These are phyloP conservation scores for Hymenochaete sp. DNA, from an alignment of 1,284 basidiomycete species.

Conservation along the genomic window DNA sequence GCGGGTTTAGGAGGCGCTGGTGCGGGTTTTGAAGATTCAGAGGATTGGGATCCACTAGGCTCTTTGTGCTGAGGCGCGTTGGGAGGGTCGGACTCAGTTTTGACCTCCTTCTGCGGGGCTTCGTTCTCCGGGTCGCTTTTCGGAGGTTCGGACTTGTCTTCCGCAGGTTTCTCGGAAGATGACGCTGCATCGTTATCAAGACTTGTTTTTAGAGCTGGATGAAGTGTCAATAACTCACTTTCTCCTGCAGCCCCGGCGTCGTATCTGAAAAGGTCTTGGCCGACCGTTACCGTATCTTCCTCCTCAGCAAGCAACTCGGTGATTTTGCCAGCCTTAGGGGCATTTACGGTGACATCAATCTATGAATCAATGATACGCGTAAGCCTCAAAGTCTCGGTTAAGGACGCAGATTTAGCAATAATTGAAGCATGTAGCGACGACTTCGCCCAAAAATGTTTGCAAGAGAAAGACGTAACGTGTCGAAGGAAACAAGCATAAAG, in stretches of 20 bases:
- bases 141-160: conserved; percentile 28
- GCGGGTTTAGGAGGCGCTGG: conserved; percentile 20
- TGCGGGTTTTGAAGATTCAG: conserved; percentile 20
- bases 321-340: conserved; percentile 84
- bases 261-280: conserved; percentile 90
- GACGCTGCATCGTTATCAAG: conserved; percentile 15
- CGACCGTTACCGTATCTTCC: conserved; percentile 91
- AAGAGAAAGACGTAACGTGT: conserved; percentile 3
- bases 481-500: neutral
- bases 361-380: conserved; percentile 26
- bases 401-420: neutral
- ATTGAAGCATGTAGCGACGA: neutral
- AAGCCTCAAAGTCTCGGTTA: neutral
- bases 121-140: conserved; percentile 35
- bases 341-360: conserved; percentile 98
- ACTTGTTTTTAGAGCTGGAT: neutral
- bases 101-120: conserved; percentile 37
- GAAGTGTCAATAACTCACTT: conserved; percentile 28
- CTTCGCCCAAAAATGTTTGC: neutral
- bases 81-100: conserved; percentile 37
- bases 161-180: conserved; percentile 27
- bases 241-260: conserved; percentile 74
- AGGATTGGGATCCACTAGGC: too few relatives aligned
- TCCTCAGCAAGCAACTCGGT: conserved; percentile 82
- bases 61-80: conserved; percentile 28